phyloP scores from a whole-genome alignment of 768 basidiomycete genomes.

The Podaxis rugospora region DNA sequence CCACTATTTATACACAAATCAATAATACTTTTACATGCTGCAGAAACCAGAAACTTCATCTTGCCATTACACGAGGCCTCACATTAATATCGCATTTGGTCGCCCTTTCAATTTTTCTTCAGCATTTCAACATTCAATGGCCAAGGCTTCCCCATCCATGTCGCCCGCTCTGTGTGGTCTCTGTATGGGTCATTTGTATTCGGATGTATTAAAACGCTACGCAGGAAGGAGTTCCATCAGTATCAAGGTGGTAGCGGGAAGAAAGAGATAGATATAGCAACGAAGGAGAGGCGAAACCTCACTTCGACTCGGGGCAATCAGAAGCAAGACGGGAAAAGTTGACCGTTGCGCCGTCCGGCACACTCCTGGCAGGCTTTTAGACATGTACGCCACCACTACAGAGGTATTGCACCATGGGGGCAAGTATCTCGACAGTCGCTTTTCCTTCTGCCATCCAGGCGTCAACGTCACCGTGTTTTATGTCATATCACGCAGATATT shows the following conservation, averaged over 20 bases:
- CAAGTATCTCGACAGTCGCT: neutral
- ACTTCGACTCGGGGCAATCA: neutral
- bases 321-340: neutral
- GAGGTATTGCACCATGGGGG: neutral
- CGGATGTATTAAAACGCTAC: constrained; percentile 66
- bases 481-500: neutral
- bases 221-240: neutral
- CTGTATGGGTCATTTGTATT: constrained; percentile 53
- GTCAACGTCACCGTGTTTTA: neutral
- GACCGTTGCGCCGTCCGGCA: neutral
- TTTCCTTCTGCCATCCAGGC: neutral
- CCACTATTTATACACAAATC: neutral
- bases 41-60: neutral
- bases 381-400: neutral
- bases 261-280: neutral
- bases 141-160: constrained; percentile 67
- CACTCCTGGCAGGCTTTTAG: neutral
- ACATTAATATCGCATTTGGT: neutral
- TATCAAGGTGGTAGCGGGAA: neutral
- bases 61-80: neutral
- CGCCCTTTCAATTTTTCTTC: constrained; percentile 14
- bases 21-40: neutral
- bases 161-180: constrained; percentile 60
- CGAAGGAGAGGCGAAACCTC: neutral
- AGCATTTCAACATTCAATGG: constrained; percentile 44